Evolutionary conservation across 2,329 filamentous ascomycete species (phyloP).

Genomic region (Alternaria metachromatica): DNA sequence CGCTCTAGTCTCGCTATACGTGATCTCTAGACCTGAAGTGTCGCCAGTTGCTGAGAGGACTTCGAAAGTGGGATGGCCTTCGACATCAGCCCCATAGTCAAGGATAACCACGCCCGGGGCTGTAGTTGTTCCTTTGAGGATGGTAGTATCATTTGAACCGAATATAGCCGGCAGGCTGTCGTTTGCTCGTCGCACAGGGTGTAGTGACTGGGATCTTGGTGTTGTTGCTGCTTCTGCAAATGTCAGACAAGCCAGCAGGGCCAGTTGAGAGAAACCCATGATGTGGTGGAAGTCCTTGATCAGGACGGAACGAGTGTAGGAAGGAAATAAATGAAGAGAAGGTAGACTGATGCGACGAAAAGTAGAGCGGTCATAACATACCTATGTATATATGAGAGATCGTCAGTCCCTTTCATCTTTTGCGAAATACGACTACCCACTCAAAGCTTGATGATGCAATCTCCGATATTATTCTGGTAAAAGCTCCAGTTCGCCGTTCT

Average conservation of each 20-base stretch:
- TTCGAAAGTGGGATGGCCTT: conserved; percentile 23
- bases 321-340: neutral
- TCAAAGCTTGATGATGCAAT: neutral
- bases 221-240: neutral
- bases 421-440: neutral
- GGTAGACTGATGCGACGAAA: neutral
- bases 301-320: neutral
- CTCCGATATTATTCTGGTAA: neutral
- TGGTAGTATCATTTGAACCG: neutral
- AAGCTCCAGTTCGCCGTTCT: neutral
- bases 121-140: neutral
- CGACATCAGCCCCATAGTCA: conserved; percentile 21
- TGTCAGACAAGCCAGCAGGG: neutral
- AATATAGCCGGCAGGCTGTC: neutral
- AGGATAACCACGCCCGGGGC: neutral
- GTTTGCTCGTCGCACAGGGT: neutral
- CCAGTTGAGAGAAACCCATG: neutral
- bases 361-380: neutral
- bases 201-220: neutral
- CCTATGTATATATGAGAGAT: neutral
- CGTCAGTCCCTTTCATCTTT: neutral
- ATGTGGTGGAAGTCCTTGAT: neutral
- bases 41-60: conserved; percentile 17
- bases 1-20: neutral
- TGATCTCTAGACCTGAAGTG: neutral